phyloP scores from a whole-genome alignment of 1,284 basidiomycete genomes.

The Malassezia vespertilionis region DNA sequence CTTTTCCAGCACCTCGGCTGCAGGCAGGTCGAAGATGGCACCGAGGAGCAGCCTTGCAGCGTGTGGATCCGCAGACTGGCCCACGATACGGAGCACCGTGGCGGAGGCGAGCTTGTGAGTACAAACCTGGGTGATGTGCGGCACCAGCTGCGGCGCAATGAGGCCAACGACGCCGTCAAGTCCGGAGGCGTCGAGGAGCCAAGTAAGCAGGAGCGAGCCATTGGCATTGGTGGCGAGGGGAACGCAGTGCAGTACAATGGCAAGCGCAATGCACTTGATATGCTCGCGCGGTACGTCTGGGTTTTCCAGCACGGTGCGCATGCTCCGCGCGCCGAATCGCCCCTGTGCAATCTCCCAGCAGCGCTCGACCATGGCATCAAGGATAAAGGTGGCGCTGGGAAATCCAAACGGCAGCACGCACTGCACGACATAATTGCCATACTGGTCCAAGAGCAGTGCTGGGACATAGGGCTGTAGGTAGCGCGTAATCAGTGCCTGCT shows the following conservation, averaged over 20 bases:
- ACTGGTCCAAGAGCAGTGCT: conserved; percentile 84
- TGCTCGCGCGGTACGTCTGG: conserved; percentile 55
- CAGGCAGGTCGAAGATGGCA: conserved; percentile 52
- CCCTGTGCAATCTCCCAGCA: conserved; percentile 97
- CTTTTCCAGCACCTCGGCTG: conserved; percentile 79
- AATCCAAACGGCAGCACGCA: conserved; percentile 82
- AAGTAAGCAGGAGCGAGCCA: conserved; percentile 84
- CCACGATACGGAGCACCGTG: conserved; percentile 64
- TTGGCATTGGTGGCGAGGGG: conserved; percentile 95
- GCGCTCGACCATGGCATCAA: conserved; percentile 93
- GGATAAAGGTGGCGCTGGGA: conserved; percentile 85
- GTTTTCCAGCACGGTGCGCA: conserved; percentile 90
- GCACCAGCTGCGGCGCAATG: conserved; percentile 84
- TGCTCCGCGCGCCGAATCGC: conserved; percentile 90
- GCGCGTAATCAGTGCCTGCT: conserved; percentile 69
- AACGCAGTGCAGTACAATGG: conserved; percentile 90
- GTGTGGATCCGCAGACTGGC: conserved; percentile 43
- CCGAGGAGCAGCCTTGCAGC: conserved; percentile 42
- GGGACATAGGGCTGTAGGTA: conserved; percentile 84
- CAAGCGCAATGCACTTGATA: conserved; percentile 77
- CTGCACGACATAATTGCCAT: conserved; percentile 96
- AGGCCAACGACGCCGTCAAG: conserved; percentile 85
- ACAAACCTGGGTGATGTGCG: conserved; percentile 88
- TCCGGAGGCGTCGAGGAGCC: conserved; percentile 86
- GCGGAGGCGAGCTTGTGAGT: conserved; percentile 94